Base-by-base conservation (phyloP, 345 rosid genomes). In the Syzygium oleosum region DNA sequence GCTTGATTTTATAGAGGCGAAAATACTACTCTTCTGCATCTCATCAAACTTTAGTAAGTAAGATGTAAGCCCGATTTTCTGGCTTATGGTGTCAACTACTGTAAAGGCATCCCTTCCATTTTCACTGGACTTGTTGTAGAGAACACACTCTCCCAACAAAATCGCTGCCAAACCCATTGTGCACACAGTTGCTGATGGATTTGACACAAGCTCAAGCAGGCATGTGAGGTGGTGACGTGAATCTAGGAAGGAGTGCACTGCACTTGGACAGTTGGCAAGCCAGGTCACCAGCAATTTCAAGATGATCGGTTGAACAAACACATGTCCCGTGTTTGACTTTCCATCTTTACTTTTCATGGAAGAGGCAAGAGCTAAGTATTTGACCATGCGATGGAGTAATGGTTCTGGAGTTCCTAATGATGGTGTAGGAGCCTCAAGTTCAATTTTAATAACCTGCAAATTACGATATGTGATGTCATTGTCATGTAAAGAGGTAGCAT, bases 281-380 rank as follows among this genome's bases (percentile, higher is more conserved):
- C 99, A 98, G 86, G 93, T 96, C 73, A 98, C 96, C 52, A 98
- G 95, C 92, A 98, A 91, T 90, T 97, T 98, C 92, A 98, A 90
- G 87, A 97, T 94, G 86, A 96, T 93, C 55, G 95, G 95, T 87
- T 96, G 97, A 90, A 97, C 92, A 87, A 93, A 94, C 12, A 87
- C 88, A 86, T 90, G 92, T 11, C 91, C 93, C 23, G 54, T 85
- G 90, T 92, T 92, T 54, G 94, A 91, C 90, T 95, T 94, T 80
- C 92, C 94, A 85, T 96, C 97, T 94, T 94, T 96, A 90, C 88
- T 92, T 92, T 93, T 94, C 93, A 94, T 89, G 88, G 97, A 95
- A 61, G 97, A 93, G 15, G 98, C 94, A 90, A 98, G 94, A 68
- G 98, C 99, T 91, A 96, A 92, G 92, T 96, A 97, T 90, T 95